A percentile compares a stretch with the other conserved stretches of the same genome.
Evolutionary conservation across 75 land plant species (phyloP).

Genomic region (Larix kaempferi): DNA sequence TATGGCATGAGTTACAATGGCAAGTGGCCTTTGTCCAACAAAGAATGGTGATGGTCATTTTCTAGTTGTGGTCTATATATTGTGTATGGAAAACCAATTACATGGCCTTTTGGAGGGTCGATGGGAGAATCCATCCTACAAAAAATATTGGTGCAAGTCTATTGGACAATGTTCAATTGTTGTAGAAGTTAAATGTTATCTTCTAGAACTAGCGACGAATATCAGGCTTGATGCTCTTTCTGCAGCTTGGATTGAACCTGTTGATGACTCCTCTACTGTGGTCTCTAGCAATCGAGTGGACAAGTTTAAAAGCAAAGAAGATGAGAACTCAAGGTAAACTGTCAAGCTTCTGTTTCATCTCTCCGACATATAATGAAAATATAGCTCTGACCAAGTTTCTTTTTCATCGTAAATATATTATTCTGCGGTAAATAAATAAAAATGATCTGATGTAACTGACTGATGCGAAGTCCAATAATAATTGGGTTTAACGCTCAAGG

Average conservation of each 20-base stretch:
- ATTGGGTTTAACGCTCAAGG: neutral
- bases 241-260: slow-evolving; percentile 68
- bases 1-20: too few relatives aligned
- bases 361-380: too few relatives aligned
- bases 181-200: neutral
- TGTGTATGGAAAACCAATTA: too few relatives aligned
- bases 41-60: too few relatives aligned
- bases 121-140: too few relatives aligned
- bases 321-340: too few relatives aligned
- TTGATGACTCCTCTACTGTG: slow-evolving; percentile 49
- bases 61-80: too few relatives aligned
- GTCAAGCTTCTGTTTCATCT: too few relatives aligned
- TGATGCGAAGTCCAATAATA: neutral
- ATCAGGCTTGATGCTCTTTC: slow-evolving; percentile 59
- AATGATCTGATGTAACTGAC: neutral
- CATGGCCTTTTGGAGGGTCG: too few relatives aligned
- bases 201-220: slow-evolving; percentile 70
- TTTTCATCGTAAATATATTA: neutral
- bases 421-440: neutral
- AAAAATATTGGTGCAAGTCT: too few relatives aligned
- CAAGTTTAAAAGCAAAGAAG: slow-evolving; percentile 1
- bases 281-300: slow-evolving; percentile 50
- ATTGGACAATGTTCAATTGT: too few relatives aligned
- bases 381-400: neutral
- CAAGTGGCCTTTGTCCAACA: too few relatives aligned